Evolutionary conservation across 768 basidiomycete genomes (phyloP).

Genomic region (Xerocomellus intermedius): DNA sequence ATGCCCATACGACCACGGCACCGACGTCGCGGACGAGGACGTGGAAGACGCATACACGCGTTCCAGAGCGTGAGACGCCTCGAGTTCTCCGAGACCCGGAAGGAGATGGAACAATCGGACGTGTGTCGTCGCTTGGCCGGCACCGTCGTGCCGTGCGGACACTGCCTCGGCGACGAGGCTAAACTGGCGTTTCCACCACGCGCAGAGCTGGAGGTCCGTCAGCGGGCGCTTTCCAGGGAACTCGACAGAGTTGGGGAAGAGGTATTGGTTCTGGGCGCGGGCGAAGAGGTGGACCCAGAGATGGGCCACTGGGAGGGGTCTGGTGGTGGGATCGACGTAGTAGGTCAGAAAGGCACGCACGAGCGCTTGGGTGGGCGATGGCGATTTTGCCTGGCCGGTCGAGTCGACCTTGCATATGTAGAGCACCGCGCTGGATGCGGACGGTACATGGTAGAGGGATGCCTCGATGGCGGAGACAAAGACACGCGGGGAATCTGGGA

Average conservation of each 20-base stretch:
- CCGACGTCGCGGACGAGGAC: conserved; percentile 16
- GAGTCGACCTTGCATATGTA: conserved; percentile 96
- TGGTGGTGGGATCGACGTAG: conserved; percentile 61
- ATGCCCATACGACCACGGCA: conserved; percentile 74
- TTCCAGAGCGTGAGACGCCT: conserved; percentile 61
- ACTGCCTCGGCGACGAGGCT: conserved; percentile 51
- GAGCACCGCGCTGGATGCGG: conserved; percentile 66
- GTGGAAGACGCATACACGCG: conserved; percentile 29
- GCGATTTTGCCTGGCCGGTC: conserved; percentile 67
- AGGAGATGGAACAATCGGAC: conserved; percentile 57
- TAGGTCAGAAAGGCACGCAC: conserved; percentile 63
- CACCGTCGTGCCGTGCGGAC: conserved; percentile 6
- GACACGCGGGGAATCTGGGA: conserved; percentile 49
- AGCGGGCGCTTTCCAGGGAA: conserved; percentile 68
- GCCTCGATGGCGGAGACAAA: conserved; percentile 82
- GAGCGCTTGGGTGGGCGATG: conserved; percentile 69
- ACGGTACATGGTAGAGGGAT: conserved; percentile 67
- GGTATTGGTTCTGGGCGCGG: conserved; percentile 84
- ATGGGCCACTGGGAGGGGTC: conserved; percentile 54
- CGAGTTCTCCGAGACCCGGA: conserved; percentile 65
- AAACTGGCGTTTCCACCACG: conserved; percentile 89
- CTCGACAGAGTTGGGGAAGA: conserved; percentile 87
- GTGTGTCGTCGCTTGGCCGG: not conserved
- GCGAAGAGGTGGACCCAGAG: conserved; percentile 90
- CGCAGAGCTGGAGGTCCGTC: conserved; percentile 75